A percentile compares a stretch with the other conserved stretches of the same genome.
These are phyloP conservation scores for Neurospora crassa DNA, from an alignment of 2,329 filamentous ascomycete genomes.

Conservation along the genomic window DNA sequence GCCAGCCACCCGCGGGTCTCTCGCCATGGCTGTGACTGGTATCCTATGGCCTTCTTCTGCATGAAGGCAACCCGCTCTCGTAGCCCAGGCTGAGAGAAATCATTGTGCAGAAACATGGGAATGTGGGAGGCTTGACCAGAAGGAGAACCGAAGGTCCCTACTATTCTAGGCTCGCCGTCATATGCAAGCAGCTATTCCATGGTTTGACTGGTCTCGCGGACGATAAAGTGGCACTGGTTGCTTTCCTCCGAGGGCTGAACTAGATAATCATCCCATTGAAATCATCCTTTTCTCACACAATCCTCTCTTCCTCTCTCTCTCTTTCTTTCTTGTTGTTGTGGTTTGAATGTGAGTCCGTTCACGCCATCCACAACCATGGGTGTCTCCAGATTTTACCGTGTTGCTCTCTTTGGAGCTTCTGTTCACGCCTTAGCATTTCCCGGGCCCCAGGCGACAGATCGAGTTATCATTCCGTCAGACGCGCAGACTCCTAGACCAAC, in stretches of 20 bases:
- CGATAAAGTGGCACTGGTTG: neutral
- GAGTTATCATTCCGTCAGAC: slow-evolving; percentile 24
- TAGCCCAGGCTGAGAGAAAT: neutral
- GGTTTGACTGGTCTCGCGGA: neutral
- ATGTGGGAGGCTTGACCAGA: neutral
- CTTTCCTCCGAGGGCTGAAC: neutral
- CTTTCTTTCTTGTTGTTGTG: neutral
- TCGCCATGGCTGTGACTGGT: neutral
- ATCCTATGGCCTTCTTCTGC: neutral
- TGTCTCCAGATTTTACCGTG: slow-evolving; percentile 18
- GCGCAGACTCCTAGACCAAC: slow-evolving; percentile 33
- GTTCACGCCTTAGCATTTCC: slow-evolving; percentile 27
- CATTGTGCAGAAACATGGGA: neutral
- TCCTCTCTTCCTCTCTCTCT: neutral
- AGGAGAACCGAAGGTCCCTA: neutral
- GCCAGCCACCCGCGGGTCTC: neutral
- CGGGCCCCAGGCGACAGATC: slow-evolving; percentile 26
- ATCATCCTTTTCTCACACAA: neutral
- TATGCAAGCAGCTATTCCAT: neutral
- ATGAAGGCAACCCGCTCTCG: neutral
- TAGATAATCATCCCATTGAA: neutral
- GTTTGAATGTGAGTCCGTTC: neutral
- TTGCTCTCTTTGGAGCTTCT: slow-evolving; percentile 23
- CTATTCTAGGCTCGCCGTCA: neutral
- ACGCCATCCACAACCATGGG: slow-evolving; percentile 8